A percentile compares a stretch with the other conserved stretches of the same genome.
These are phyloP conservation scores for Tuber indicum DNA, from an alignment of 495 filamentous ascomycete genomes.

Conservation along the genomic window DNA sequence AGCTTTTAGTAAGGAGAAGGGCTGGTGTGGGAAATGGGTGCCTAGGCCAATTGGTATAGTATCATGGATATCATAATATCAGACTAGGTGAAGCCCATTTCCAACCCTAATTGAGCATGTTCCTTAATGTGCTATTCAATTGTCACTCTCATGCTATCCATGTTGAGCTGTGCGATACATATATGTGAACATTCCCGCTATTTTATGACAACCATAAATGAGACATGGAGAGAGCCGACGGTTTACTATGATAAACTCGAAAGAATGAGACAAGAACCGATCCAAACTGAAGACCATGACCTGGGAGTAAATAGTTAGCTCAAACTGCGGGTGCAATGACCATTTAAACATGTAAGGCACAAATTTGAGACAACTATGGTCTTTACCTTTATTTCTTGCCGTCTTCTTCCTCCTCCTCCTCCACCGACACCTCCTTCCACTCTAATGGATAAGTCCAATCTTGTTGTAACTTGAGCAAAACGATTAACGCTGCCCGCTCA, in stretches of 20 bases:
- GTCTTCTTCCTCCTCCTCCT: no score
- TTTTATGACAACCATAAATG: neutral
- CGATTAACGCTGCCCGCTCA: neutral
- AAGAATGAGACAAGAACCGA: neutral
- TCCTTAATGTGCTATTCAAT: neutral
- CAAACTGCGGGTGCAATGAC: neutral
- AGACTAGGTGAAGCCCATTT: neutral
- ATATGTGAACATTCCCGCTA: neutral
- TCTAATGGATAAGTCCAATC: neutral
- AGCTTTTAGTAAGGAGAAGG: neutral
- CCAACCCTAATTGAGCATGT: no score
- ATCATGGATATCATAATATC: conserved; percentile 26
- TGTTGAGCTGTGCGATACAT: neutral
- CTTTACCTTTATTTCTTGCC: neutral
- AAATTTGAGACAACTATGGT: no score
- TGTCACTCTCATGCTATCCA: neutral
- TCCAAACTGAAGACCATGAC: neutral
- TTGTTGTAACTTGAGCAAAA: conserved; percentile 3
- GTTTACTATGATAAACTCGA: neutral
- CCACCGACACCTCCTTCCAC: no score
- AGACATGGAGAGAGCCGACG: neutral
- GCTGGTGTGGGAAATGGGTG: conserved; percentile 52
- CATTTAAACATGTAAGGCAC: no score
- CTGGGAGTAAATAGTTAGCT: neutral
- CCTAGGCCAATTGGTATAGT: conserved; percentile 58